A percentile compares a stretch with the other conserved stretches of the same genome.
These are phyloP conservation scores for Saccharum hybrid DNA, from an alignment of 202 grass and related monocot species.

Conservation along the genomic window DNA sequence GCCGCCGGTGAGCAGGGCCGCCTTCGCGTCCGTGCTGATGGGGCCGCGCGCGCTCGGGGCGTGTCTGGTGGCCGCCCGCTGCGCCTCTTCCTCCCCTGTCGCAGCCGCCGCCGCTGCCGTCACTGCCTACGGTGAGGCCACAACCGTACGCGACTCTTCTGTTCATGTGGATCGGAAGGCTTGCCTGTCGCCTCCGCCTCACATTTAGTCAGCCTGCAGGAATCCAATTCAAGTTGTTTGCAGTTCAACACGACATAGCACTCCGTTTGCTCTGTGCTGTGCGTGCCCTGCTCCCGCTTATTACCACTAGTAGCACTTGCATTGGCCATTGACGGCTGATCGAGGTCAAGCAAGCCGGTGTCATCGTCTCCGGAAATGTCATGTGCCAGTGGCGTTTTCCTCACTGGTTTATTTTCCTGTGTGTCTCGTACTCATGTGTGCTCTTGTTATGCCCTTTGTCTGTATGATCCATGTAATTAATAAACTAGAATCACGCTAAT, in stretches of 20 bases:
- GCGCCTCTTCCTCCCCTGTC: conserved; percentile 44
- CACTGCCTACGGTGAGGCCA: conserved; percentile 45
- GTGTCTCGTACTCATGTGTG: background rate
- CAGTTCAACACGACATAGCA: background rate
- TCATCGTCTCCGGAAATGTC: no score
- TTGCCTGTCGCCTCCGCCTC: background rate
- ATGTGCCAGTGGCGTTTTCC: background rate
- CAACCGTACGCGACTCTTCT: background rate
- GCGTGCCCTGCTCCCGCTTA: no score
- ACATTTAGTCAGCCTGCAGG: background rate
- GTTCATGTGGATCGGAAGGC: background rate
- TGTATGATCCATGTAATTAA: background rate
- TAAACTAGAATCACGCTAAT: background rate
- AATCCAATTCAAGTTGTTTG: background rate
- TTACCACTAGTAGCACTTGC: no score
- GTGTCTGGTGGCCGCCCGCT: conserved; percentile 44
- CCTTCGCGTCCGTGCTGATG: conserved; percentile 57
- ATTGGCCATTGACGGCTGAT: no score
- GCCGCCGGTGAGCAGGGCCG: conserved; percentile 43
- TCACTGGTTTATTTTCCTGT: background rate
- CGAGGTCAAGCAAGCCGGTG: no score
- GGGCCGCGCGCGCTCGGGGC: conserved; percentile 28
- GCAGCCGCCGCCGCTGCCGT: conserved; percentile 32
- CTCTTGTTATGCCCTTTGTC: background rate
- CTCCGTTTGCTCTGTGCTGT: no score